A percentile compares a stretch with the other conserved stretches of the same genome.
Evolutionary conservation across 441 rosid species (phyloP).

Genomic region (Pelargonium cotyledonis): DNA sequence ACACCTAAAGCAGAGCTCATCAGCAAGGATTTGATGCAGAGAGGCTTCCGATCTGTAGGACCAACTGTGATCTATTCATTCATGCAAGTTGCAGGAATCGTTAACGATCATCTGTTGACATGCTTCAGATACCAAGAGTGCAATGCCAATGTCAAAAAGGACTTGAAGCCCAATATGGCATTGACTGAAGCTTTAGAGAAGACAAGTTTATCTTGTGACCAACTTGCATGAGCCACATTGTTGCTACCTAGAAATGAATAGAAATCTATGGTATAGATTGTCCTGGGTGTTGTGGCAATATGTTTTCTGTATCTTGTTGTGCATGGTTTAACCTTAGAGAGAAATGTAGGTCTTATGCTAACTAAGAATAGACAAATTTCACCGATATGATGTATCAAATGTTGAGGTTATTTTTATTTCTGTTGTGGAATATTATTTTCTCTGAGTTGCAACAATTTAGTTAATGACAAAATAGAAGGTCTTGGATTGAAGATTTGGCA

Average conservation of each 20-base stretch:
- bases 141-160: slow-evolving; percentile 24
- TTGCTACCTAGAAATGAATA: not conserved
- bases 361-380: not conserved
- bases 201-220: slow-evolving; percentile 22
- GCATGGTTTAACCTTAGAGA: not conserved
- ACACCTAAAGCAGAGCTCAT: slow-evolving; percentile 79
- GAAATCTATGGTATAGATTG: too few relatives aligned
- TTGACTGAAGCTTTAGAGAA: slow-evolving; percentile 29
- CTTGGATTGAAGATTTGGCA: too few relatives aligned
- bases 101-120: slow-evolving; percentile 64
- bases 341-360: not conserved
- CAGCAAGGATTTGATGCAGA: slow-evolving; percentile 85
- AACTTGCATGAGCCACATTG: slow-evolving; percentile 15
- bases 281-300: too few relatives aligned
- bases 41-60: slow-evolving; percentile 86
- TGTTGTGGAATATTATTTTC: not conserved
- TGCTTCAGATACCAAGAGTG: slow-evolving; percentile 76
- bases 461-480: too few relatives aligned
- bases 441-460: too few relatives aligned
- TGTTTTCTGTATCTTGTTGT: not conserved
- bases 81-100: slow-evolving; percentile 76
- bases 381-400: not conserved
- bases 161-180: slow-evolving; percentile 16
- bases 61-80: slow-evolving; percentile 76
- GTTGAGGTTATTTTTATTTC: not conserved